phyloP scores from a whole-genome alignment of 805 yeast species.

The Saturnispora sanitii region DNA sequence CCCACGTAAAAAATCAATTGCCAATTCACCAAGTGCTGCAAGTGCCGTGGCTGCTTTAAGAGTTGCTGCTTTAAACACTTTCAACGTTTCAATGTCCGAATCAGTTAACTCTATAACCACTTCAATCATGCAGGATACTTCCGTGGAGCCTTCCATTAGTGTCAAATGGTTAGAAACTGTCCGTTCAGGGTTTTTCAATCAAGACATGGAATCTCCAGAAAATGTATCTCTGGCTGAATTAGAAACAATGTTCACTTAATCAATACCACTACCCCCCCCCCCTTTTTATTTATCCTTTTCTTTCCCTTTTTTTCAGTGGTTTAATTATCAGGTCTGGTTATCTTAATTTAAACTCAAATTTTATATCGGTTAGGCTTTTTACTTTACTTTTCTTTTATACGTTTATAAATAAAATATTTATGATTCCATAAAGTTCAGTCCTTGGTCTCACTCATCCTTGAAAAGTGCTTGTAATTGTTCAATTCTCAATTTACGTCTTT shows the following conservation, averaged over 20 bases:
- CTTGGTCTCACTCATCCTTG: conserved; percentile 25
- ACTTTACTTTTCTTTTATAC: conserved; percentile 1
- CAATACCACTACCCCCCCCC: neutral
- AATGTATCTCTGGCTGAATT: conserved; percentile 64
- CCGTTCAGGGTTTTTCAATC: conserved; percentile 65
- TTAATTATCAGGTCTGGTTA: conserved; percentile 8
- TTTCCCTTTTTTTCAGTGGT: conserved; percentile 2
- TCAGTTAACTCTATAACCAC: conserved; percentile 28
- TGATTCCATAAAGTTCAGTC: no score
- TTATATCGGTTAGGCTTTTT: conserved; percentile 3
- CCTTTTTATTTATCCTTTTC: neutral
- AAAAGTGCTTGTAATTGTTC: conserved; percentile 66
- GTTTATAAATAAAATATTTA: conserved; percentile 1
- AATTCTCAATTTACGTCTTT: conserved; percentile 55
- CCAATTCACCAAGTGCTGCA: conserved; percentile 53
- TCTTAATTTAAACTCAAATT: neutral
- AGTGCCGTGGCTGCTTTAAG: conserved; percentile 70
- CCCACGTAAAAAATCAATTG: conserved; percentile 44
- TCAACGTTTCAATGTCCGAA: conserved; percentile 27
- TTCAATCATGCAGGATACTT: conserved; percentile 27
- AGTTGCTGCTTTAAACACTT: conserved; percentile 53
- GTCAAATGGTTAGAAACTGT: conserved; percentile 65
- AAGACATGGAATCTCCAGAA: conserved; percentile 74
- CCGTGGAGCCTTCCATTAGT: conserved; percentile 32
- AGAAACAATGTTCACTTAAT: conserved; percentile 36